Conservation (phyloP, 2,329 filamentous ascomycete genomes). For the Ustulina deusta region DNA sequence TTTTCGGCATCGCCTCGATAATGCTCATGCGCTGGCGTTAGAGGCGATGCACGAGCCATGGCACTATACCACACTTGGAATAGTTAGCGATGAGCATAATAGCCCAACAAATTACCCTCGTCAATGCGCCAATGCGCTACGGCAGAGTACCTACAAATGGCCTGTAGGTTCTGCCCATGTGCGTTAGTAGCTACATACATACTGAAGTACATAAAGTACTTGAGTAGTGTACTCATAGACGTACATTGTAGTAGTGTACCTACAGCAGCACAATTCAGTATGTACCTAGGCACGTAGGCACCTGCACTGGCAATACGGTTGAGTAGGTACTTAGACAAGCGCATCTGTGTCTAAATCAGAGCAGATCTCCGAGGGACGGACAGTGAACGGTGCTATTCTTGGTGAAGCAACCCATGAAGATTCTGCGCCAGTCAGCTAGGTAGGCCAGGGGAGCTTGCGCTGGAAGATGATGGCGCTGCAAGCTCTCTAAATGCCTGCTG, state of each 20-base stretch:
- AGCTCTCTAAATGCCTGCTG: conserved; percentile 40
- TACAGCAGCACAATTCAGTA: too few species aligned
- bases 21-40: conserved; percentile 35
- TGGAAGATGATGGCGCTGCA: conserved; percentile 21
- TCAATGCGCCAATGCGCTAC: conserved; percentile 49
- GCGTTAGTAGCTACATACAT: too few species aligned
- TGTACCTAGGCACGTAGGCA: too few species aligned
- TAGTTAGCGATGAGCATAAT: conserved; percentile 38
- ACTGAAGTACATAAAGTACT: too few species aligned
- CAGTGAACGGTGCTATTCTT: background rate
- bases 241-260: too few species aligned
- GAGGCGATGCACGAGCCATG: conserved; percentile 32
- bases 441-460: background rate
- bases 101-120: conserved; percentile 46
- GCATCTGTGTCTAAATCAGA: background rate
- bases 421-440: background rate
- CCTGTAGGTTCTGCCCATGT: background rate
- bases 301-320: too few species aligned
- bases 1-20: conserved; percentile 36
- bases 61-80: conserved; percentile 32
- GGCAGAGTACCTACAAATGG: conserved; percentile 27
- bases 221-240: too few species aligned
- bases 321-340: background rate
- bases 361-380: background rate
- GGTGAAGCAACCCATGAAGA: background rate